Evolutionary conservation across 2,329 filamentous ascomycete species (phyloP), one percentile per base, ranked within the genome.

Genomic region (Fusarium begoniae): DNA sequence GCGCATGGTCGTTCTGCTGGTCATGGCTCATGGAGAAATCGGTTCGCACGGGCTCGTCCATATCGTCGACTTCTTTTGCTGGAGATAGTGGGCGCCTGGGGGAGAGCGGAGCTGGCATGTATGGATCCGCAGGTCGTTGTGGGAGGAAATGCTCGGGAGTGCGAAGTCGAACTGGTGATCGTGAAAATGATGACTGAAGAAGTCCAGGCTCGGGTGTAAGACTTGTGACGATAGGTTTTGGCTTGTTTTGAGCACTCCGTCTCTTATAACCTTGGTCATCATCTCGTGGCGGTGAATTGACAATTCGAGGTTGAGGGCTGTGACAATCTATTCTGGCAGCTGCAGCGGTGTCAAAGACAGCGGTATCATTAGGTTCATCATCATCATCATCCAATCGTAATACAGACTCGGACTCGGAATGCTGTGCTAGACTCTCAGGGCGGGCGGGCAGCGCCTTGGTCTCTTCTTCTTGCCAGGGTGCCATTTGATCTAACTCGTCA

Each of bases 401-500:
- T 24, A 77, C 66, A 37, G 69, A 72, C 45, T 77, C 75, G 3
- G 71, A 66, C 38, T 79, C 76, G 35, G 70, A 74, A 22, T 63
- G 75, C 17, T 79, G 78, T 15, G 78, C 74, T 47, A 78, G 73
- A 79, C 92, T 94, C 75, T 91, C 91, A 1, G 91, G 90, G 26
- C 89, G 85, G 10, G 87, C 90, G 38, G 96, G 96, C 15, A 98
- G 86, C 32, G 93, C 92, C 81, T 98, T 98, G 57, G 90, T 90
- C 60, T 89, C 88, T 70, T 77, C 76, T 71, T 83, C 75, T 75
- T 87, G 79, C 81, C 87, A 81, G 82, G 90, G 86, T 75, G 91
- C 85, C 78, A 96, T 90, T 73, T 92, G 91, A 77, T 93, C 90
- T 45, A 99, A 86, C 81, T 99, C 96, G 54, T 92, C 91, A 75